Evolutionary conservation across 192 early-diverging fungal genomes (phyloP), one percentile per base, ranked within the genome.

Genomic region (Mortierella antarctica): DNA sequence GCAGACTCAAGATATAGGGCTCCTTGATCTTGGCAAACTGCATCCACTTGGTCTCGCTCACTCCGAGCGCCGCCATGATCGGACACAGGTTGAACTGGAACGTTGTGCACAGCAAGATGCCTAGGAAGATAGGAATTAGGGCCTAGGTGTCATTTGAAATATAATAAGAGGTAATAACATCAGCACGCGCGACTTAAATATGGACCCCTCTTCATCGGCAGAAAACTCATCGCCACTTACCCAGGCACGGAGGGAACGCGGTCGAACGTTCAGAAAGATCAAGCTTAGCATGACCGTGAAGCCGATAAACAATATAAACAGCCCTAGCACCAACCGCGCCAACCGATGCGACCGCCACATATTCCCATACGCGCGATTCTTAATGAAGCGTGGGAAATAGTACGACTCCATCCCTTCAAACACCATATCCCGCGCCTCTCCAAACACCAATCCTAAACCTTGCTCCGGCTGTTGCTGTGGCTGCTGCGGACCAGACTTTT

Each of bases 311-410:
- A 91, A 69, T 6, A 74, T 82, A 7, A 86, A 64, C 4, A 89
- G 62, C 1, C 90, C 90, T 17, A 89, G 6, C 3, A 83, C 76
- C 15, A 85, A 45, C 46, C 90, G 67, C 46, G 84, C 58, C 31
- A 89, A 17, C 20, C 77, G 81, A 23, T 91, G 89, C 42, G 66
- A 77, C 14, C 80, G 58, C 7, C 74, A 86, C 57, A 89, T 84
- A 62, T 91, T 91, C 3, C 89, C 88, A 68, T 84, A 90, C 11
- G 85, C 88, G 18, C 87, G 85, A 11, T 84, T 71, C 23, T 83
- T 61, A 12, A 91, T 51, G 59, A 91, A 91, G 40, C 85, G 74
- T n/a, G 90, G 88, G 57, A 87, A 91, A 13, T 83, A 83, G 40
- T 84, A 74, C 20, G 69, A 62, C 52, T 87, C 76, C 89, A 91